Evolutionary conservation across 139 green algal genomes (phyloP).

Genomic region (Pleodorina starrii): DNA sequence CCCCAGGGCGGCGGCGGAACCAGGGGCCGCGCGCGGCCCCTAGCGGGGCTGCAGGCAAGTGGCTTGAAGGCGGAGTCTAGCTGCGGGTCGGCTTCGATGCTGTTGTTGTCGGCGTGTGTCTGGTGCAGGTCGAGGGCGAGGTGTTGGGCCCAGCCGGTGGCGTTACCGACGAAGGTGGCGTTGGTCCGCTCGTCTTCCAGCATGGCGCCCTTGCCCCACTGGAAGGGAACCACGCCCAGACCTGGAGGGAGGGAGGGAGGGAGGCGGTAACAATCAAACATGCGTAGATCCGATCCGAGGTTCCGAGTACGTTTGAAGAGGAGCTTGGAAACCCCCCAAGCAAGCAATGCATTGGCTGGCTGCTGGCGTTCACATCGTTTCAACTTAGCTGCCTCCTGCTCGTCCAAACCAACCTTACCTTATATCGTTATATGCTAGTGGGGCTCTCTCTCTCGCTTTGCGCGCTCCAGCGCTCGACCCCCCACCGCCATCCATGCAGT

Average conservation of each 20-base stretch:
- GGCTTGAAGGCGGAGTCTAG: slow-evolving; percentile 1
- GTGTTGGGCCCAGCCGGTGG: neutral
- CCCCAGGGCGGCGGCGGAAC: neutral
- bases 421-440: too few relatives aligned
- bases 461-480: too few relatives aligned
- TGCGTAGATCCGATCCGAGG: too few relatives aligned
- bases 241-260: neutral
- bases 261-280: too few relatives aligned
- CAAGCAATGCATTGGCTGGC: too few relatives aligned
- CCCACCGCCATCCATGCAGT: too few relatives aligned
- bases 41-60: slow-evolving; percentile 27
- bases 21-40: neutral
- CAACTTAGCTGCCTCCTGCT: too few relatives aligned
- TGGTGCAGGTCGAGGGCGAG: neutral
- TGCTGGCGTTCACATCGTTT: too few relatives aligned
- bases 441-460: too few relatives aligned
- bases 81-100: slow-evolving; percentile 22
- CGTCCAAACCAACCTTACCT: too few relatives aligned
- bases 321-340: too few relatives aligned
- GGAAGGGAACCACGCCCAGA: neutral
- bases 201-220: slow-evolving; percentile 48
- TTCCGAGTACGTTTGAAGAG: too few relatives aligned
- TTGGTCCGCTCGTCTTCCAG: slow-evolving; percentile 47
- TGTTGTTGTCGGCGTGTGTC: neutral
- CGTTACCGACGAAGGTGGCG: slow-evolving; percentile 43